Evolutionary conservation across 352 stramenopile genomes (phyloP).

Genomic region (Pythium insidiosum): DNA sequence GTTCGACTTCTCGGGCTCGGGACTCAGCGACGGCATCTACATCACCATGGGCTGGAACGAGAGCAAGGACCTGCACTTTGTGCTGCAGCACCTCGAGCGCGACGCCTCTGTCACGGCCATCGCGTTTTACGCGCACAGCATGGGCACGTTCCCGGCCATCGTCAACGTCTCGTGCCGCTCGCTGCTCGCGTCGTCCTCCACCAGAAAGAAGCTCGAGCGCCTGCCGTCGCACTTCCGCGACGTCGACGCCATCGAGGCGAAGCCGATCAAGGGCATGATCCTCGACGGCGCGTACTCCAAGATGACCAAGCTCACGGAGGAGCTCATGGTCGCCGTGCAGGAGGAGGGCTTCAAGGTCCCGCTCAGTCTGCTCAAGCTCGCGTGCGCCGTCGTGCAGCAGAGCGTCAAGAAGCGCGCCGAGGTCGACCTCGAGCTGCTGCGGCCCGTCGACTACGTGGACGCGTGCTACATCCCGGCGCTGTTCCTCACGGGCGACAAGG

Average conservation of each 20-base stretch:
- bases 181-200: slow-evolving; percentile 33
- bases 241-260: slow-evolving; percentile 29
- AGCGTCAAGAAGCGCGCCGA: slow-evolving; percentile 72
- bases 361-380: slow-evolving; percentile 62
- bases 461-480: slow-evolving; percentile 67
- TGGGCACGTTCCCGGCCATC: slow-evolving; percentile 74
- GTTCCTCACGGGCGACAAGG: slow-evolving; percentile 50
- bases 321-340: slow-evolving; percentile 51
- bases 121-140: slow-evolving; percentile 76
- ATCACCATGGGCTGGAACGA: slow-evolving; percentile 87
- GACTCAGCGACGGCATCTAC: slow-evolving; percentile 69
- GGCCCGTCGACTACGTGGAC: slow-evolving; percentile 60
- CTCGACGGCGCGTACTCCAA: slow-evolving; percentile 68
- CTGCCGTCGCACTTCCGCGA: slow-evolving; percentile 44
- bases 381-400: slow-evolving; percentile 51
- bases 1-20: slow-evolving; percentile 80
- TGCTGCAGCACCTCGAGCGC: slow-evolving; percentile 52
- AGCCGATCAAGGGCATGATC: slow-evolving; percentile 65
- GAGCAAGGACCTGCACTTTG: slow-evolving; percentile 52
- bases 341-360: slow-evolving; percentile 69
- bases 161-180: slow-evolving; percentile 64
- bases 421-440: slow-evolving; percentile 58
- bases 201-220: slow-evolving; percentile 40
- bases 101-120: slow-evolving; percentile 42
- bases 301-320: slow-evolving; percentile 59